Conservation (phyloP, 108 stramenopile genomes). For the Cyclotella cryptica region DNA sequence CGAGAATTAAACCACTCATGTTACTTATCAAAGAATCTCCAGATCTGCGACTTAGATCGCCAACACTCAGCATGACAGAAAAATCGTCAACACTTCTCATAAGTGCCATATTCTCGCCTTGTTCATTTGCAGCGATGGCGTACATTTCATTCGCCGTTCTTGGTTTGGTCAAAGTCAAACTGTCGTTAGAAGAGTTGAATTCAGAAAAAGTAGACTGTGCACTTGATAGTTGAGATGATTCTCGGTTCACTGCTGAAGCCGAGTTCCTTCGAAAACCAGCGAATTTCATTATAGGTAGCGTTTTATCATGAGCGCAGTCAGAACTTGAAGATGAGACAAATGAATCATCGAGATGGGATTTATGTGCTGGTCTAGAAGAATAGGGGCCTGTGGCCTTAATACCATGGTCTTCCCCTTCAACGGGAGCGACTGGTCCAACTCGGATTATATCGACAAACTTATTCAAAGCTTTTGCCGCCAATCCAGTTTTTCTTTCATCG, state of each 20-base stretch:
- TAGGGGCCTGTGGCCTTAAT: neutral
- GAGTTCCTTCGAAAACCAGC: too few relatives aligned
- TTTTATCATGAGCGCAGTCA: neutral
- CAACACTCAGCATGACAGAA: conserved; percentile 9
- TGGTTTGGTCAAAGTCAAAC: neutral
- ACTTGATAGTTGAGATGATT: neutral
- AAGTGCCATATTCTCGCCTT: conserved; percentile 32
- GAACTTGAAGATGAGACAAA: neutral
- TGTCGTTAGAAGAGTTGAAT: neutral
- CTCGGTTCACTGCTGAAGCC: neutral
- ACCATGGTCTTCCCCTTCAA: neutral
- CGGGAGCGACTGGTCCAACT: neutral
- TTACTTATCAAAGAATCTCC: neutral
- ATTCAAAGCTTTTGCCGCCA: conserved; percentile 2
- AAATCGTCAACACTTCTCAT: conserved; percentile 33
- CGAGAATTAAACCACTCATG: conserved; percentile 2
- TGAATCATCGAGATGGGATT: neutral
- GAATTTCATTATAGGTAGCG: too few relatives aligned
- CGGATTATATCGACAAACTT: conserved; percentile 4
- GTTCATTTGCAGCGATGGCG: conserved; percentile 18
- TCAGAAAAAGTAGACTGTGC: neutral
- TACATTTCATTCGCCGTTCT: conserved; percentile 18
- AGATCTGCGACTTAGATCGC: neutral
- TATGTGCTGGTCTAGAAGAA: neutral
- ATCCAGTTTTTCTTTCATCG: conserved; percentile 16